Percentiles rank a stretch among this genome's conserved stretches.
Evolutionary conservation across 192 early-diverging fungal species (phyloP).

Genomic region (Funneliformis geosporum): DNA sequence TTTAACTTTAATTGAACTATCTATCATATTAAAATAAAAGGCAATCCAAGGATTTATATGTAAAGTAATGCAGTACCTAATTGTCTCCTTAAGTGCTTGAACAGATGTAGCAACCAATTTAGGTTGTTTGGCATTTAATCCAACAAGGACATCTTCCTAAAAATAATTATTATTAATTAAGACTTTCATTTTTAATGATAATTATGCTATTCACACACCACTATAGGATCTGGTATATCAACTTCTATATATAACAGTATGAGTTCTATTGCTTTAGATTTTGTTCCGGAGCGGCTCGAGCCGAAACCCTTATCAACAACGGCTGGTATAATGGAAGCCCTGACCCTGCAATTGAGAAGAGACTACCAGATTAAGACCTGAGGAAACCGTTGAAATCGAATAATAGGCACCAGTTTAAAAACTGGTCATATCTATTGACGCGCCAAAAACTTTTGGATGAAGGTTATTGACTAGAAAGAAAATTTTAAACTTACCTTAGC

Average conservation of each 20-base stretch:
- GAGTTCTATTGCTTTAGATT: conserved; percentile 74
- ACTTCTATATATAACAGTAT: conserved; percentile 88
- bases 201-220: conserved; percentile 56
- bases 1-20: neutral
- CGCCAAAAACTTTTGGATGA: conserved; percentile 16
- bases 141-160: conserved; percentile 75
- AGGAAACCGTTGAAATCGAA: neutral
- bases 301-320: conserved; percentile 88
- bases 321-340: conserved; percentile 69
- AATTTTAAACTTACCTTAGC: conserved; percentile 48
- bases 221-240: conserved; percentile 79
- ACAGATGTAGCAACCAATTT: conserved; percentile 84
- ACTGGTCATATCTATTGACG: neutral
- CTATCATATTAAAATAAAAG: neutral
- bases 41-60: conserved; percentile 11
- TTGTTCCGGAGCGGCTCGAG: conserved; percentile 79
- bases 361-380: neutral
- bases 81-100: conserved; percentile 57
- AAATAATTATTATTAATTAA: neutral
- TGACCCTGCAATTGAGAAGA: conserved; percentile 48
- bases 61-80: conserved; percentile 47
- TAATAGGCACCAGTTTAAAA: neutral
- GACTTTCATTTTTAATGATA: neutral
- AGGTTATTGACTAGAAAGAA: neutral
- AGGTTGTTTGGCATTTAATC: conserved; percentile 86